phyloP scores from a whole-genome alignment of 129 eudicot genomes.

The Cynara cardunculus region DNA sequence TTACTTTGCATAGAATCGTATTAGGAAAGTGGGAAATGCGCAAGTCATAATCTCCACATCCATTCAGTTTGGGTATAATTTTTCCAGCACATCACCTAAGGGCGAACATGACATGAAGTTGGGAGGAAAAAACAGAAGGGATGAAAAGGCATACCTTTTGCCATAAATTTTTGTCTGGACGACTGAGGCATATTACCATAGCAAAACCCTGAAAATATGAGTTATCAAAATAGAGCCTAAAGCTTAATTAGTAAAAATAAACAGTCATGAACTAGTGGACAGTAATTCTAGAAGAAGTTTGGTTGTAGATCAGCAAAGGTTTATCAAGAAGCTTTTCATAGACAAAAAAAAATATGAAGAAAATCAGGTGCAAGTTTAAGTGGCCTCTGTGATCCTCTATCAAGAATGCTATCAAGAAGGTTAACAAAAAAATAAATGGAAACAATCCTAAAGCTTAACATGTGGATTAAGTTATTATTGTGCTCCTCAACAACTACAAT shows the following conservation, averaged over 20 bases:
- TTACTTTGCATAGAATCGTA: background rate
- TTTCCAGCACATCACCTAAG: background rate
- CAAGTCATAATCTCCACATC: background rate
- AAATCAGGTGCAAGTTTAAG: slow-evolving; percentile 4
- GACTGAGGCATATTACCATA: slow-evolving; percentile 70
- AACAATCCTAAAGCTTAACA: background rate
- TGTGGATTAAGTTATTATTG: background rate
- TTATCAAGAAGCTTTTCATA: slow-evolving; percentile 11
- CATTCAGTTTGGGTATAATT: background rate
- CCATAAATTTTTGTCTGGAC: slow-evolving; percentile 68
- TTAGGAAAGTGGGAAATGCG: background rate
- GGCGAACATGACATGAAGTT: background rate
- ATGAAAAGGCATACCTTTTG: slow-evolving; percentile 75
- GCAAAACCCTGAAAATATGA: slow-evolving; percentile 70
- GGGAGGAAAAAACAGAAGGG: slow-evolving; percentile 4
- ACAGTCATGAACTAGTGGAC: slow-evolving; percentile 11
- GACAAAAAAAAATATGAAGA: slow-evolving; percentile 1
- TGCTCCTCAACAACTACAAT: background rate
- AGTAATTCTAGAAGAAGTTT: slow-evolving; percentile 2
- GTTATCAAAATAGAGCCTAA: slow-evolving; percentile 36
- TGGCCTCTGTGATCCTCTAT: background rate
- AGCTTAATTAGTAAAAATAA: slow-evolving; percentile 17
- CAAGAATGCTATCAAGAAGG: slow-evolving; percentile 4
- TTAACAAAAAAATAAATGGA: background rate
- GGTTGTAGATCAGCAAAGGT: slow-evolving; percentile 4